phyloP scores from a whole-genome alignment of 148 eudicot species.

The Dysphania ambrosioides region DNA sequence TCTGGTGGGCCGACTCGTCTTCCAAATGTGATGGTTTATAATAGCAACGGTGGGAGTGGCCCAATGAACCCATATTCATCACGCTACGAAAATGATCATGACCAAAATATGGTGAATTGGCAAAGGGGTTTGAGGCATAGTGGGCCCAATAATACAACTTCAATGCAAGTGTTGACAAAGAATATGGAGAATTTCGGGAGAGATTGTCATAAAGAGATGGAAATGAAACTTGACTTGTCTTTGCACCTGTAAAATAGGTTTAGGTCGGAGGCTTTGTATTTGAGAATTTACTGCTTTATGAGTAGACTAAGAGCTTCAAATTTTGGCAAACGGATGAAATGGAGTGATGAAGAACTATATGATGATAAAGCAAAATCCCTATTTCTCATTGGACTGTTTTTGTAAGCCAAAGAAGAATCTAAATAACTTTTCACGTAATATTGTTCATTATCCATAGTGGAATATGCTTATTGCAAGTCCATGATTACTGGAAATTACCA shows the following conservation, averaged over 20 bases:
- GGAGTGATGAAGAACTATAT: neutral
- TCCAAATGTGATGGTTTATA: constrained; percentile 35
- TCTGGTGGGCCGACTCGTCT: constrained; percentile 42
- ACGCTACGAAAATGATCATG: constrained; percentile 29
- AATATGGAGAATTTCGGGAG: constrained; percentile 11
- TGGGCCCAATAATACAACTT: constrained; percentile 20
- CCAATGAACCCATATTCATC: constrained; percentile 13
- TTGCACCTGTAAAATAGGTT: constrained; percentile 51
- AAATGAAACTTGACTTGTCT: constrained; percentile 67
- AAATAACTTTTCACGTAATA: neutral
- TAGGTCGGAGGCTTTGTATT: neutral
- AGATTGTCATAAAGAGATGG: constrained; percentile 33
- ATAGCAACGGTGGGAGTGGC: constrained; percentile 26
- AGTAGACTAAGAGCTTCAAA: neutral
- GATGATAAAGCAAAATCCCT: too few species aligned
- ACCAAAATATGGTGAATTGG: constrained; percentile 37
- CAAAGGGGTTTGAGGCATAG: constrained; percentile 29
- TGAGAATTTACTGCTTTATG: neutral
- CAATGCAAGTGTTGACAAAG: constrained; percentile 17
- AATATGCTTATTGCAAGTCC: neutral
- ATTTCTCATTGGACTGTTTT: neutral
- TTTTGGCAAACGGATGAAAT: neutral
- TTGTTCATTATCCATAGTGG: neutral
- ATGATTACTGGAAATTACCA: too few species aligned
- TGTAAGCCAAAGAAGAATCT: neutral